Base-by-base conservation (phyloP, 1,284 basidiomycete species). In the Rhodotorula glutinis region DNA sequence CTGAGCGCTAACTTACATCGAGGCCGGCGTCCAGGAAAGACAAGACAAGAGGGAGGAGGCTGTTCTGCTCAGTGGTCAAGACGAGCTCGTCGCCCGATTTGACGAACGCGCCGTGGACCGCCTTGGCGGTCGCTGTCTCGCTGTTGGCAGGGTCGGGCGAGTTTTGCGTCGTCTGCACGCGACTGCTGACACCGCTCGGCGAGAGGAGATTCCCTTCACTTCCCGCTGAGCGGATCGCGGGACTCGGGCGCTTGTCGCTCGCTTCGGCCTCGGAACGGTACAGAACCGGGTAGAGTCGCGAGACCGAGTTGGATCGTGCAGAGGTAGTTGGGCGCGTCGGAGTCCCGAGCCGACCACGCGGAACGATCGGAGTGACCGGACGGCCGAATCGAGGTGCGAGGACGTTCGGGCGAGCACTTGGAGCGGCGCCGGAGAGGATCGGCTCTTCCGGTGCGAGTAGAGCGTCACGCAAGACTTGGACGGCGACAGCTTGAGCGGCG, bases 391-490 rank as follows among this genome's bases (percentile, higher is more conserved):
- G 57, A 14, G 64, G 65, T 0, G 69, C 65, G 41, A 71, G 52
- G 61, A 70, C 49, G 63, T 71, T 74, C 1, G 73, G 63, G 44
- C 72, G 68, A 16, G 68, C 67, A 3, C 64, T 67, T 4, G 74
- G 68, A 1, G 67, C 65, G 16, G 67, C 67, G 21, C 67, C 44
- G 5, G 73, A 60, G 47, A 72, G 60, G 14, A 64, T 49, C 3
- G 67, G 67, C n/a, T 77, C 75, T 33, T 79, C 77, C 17, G 76
- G 75, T 7, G 75, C 68, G 30, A 92, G 86, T 56, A 96, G 81
- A 0, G 88, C 88, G 73, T 95, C 90, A 67, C 92, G 89, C 53
- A 96, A 81, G 19, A 92, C 88, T 69, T 84, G 86, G 76, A 95
- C 87, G 8, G 89, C 86, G 44, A 91, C 82, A 5, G 82, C 82